Base-by-base conservation (phyloP, 2,329 filamentous ascomycete genomes). In the Penicillium oxalicum region DNA sequence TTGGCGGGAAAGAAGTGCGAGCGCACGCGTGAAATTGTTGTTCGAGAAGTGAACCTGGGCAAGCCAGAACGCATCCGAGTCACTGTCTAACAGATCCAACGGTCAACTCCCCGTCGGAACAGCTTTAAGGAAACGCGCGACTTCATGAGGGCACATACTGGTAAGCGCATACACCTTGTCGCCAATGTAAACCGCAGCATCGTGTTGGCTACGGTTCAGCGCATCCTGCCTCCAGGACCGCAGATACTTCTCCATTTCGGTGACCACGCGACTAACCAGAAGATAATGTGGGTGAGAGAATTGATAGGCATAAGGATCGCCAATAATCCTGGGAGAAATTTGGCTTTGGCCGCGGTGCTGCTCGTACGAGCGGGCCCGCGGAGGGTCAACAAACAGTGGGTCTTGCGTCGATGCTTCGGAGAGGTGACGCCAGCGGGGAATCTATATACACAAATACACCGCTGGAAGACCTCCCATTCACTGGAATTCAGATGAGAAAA, bases 1-100 rank as follows among this genome's bases (percentile, higher is more conserved):
- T 67, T 91, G 86, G 61, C 88, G 86, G 28, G 84, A 82, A 53
- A 98, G 82, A 56, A 96, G 87, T 25, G 88, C 81, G 61, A 95
- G 85, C 2, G 93, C 91, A 61, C 93, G 87, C 7, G 87, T 93
- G 70, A 95, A 96, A 74, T 97, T 95, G 61, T 89, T 91, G 42
- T 89, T 93, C 44, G 86, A 87, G 72, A 97, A 98, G 71, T 98
- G 91, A 34, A 95, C 89, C 71, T 97, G 91, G n/a, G 93, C 93
- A 38, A 98, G 84, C 86, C 90, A 96, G 66, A 95, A 95, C 36
- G 91, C 91, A 68, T 98, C 93, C 56, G 88, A 85, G 63, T 95
- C 90, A 67, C 91, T 87, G 64, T 91, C 93, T 96, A 37, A 51
- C 8, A 32, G 8, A 32, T 12, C 26, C 9, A 44, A 11, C 2